A percentile compares a stretch with the other conserved stretches of the same genome.
These are phyloP conservation scores for Nicotiana rustica DNA, from an alignment of 305 asterid genomes.

Conservation along the genomic window DNA sequence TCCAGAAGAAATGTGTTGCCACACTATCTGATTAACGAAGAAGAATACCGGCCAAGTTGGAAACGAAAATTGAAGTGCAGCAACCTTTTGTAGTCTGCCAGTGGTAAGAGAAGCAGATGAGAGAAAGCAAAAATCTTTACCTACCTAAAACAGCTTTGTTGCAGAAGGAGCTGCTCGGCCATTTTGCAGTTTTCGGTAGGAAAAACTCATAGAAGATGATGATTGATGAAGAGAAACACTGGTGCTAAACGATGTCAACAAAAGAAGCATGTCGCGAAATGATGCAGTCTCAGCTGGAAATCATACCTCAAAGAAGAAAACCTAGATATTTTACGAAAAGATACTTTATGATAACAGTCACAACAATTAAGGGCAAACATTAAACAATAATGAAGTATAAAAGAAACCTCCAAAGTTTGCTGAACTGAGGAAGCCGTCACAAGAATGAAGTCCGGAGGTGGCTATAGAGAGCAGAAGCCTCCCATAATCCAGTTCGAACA, in stretches of 20 bases:
- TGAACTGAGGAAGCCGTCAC: conserved; percentile 9
- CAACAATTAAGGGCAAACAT: background rate
- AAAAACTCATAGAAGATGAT: background rate
- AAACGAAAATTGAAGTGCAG: background rate
- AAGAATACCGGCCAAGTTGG: background rate
- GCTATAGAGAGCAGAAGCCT: conserved; percentile 18
- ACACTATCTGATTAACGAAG: background rate
- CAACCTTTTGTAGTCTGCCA: background rate
- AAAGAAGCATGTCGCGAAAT: background rate
- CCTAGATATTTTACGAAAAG: background rate
- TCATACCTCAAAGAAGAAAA: conserved; percentile 33
- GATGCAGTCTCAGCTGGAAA: conserved; percentile 12
- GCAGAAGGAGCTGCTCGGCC: background rate
- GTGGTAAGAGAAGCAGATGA: conserved; percentile 1
- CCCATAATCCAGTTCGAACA: conserved; percentile 9
- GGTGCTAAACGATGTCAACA: background rate
- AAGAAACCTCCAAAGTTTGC: conserved; percentile 27
- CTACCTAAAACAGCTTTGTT: background rate
- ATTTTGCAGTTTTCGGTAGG: background rate
- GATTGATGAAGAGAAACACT: conserved; percentile 16
- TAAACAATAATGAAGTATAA: conserved; percentile 3
- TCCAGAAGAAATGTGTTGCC: background rate
- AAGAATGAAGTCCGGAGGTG: background rate
- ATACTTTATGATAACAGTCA: background rate
- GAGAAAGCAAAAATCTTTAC: background rate